A percentile compares a stretch with the other conserved stretches of the same genome.
Evolutionary conservation across 2,329 filamentous ascomycete genomes (phyloP).

Genomic region (Xylariaceae sp.): DNA sequence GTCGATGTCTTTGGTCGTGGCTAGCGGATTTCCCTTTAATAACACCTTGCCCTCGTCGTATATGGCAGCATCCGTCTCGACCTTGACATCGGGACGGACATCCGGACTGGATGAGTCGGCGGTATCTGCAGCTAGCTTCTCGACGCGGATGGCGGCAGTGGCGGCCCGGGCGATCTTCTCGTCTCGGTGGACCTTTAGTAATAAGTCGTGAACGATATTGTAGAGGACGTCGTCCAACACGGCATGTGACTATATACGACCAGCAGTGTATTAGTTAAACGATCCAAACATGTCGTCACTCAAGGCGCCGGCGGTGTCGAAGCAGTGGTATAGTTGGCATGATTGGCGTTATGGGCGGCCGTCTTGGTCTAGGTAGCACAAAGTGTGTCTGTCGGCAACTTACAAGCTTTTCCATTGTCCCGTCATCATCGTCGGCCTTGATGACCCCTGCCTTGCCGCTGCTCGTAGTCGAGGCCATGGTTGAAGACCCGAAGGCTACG

Average conservation of each 20-base stretch:
- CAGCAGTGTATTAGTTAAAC: too few species aligned
- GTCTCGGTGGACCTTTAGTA: conserved; percentile 69
- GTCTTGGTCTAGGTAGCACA: conserved; percentile 10
- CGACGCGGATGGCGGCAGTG: conserved; percentile 58
- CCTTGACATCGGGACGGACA: conserved; percentile 48
- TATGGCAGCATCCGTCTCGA: conserved; percentile 62
- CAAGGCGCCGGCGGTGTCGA: too few species aligned
- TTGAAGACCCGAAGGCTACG: conserved; percentile 8
- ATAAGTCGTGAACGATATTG: conserved; percentile 70
- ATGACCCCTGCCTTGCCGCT: conserved; percentile 47
- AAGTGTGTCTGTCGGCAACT: conserved; percentile 29
- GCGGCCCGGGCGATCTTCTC: conserved; percentile 70
- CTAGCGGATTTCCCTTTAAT: conserved; percentile 66
- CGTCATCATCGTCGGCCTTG: conserved; percentile 46
- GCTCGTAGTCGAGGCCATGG: conserved; percentile 20
- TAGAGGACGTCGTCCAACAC: conserved; percentile 71
- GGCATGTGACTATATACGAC: conserved; percentile 51
- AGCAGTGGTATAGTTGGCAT: too few species aligned
- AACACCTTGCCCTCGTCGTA: conserved; percentile 65
- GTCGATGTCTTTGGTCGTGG: conserved; percentile 64
- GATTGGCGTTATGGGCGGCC: neutral
- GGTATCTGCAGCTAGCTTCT: conserved; percentile 54
- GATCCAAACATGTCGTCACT: too few species aligned
- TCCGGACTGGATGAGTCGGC: conserved; percentile 50
- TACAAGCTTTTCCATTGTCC: conserved; percentile 55